phyloP scores from a whole-genome alignment of 2,329 filamentous ascomycete species.

The Aureobasidium zeae region DNA sequence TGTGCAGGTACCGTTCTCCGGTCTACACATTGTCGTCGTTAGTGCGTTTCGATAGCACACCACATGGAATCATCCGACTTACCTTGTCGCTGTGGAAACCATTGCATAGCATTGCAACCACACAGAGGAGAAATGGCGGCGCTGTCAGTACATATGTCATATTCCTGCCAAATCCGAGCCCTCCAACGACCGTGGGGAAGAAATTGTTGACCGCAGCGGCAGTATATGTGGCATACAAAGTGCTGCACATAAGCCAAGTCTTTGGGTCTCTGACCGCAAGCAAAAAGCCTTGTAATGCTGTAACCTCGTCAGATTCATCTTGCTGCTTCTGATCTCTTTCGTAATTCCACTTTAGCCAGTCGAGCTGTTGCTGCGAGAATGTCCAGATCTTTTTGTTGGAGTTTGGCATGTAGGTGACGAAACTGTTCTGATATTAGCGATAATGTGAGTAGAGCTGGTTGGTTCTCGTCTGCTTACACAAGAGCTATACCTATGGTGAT shows the following conservation, averaged over 20 bases:
- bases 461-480: conserved; percentile 2
- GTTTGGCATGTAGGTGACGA: conserved; percentile 6
- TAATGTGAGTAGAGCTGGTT: conserved; percentile 23
- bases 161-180: conserved; percentile 28
- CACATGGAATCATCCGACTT: not conserved
- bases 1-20: conserved; percentile 34
- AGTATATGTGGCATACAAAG: conserved; percentile 30
- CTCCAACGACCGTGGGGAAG: conserved; percentile 26
- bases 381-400: conserved; percentile 27
- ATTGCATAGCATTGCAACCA: conserved; percentile 28
- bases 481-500: conserved; percentile 29
- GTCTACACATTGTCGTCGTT: conserved; percentile 19
- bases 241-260: conserved; percentile 29
- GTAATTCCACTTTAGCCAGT: conserved; percentile 7
- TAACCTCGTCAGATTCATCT: conserved; percentile 23
- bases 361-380: conserved; percentile 3
- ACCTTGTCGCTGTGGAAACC: conserved; percentile 32
- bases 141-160: conserved; percentile 27
- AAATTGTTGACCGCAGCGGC: conserved; percentile 31
- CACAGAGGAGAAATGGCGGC: conserved; percentile 30
- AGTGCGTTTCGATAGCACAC: too few relatives aligned
- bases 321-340: conserved; percentile 19
- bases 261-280: conserved; percentile 28
- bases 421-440: conserved; percentile 17
- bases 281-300: conserved; percentile 26